Percentiles rank a stretch among this genome's conserved stretches.
These are phyloP conservation scores for Phytophthora litchii DNA, from an alignment of 352 stramenopile species.

Conservation along the genomic window DNA sequence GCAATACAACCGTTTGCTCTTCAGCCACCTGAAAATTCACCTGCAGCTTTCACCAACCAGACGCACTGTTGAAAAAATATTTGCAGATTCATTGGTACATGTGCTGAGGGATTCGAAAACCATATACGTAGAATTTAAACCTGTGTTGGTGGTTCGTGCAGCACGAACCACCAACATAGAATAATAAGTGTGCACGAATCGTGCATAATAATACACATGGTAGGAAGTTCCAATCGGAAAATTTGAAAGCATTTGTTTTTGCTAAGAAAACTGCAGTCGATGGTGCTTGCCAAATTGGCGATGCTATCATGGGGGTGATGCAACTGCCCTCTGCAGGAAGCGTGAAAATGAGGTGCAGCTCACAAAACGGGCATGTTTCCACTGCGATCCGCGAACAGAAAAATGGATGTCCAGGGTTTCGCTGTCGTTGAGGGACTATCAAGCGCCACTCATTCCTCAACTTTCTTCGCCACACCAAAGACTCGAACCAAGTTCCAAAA, in stretches of 20 bases:
- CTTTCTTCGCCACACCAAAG: conserved; percentile 12
- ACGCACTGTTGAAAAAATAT: too few relatives aligned
- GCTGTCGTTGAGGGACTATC: conserved; percentile 6
- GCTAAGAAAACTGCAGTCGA: neutral
- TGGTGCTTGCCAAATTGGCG: conserved; percentile 1
- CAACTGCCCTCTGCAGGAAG: conserved; percentile 5
- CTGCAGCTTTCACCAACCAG: too few relatives aligned
- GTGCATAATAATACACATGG: too few relatives aligned
- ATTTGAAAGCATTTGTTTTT: conserved; percentile 18
- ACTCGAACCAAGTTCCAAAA: conserved; percentile 31
- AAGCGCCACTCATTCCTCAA: conserved; percentile 17
- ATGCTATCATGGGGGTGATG: conserved; percentile 3
- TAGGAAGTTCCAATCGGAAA: neutral
- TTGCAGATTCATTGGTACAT: too few relatives aligned
- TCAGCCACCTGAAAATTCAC: too few relatives aligned
- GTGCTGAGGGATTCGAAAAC: too few relatives aligned
- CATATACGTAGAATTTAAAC: too few relatives aligned
- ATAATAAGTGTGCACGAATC: too few relatives aligned
- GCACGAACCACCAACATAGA: too few relatives aligned
- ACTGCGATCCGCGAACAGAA: conserved; percentile 17
- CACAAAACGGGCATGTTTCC: conserved; percentile 18
- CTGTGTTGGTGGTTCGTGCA: too few relatives aligned
- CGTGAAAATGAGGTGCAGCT: conserved; percentile 18
- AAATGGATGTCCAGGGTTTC: conserved; percentile 14
- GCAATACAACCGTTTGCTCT: conserved; percentile 3